A percentile compares a stretch with the other conserved stretches of the same genome.
These are phyloP conservation scores for Barnettozyma pratensis DNA, from an alignment of 805 yeast species.

Conservation along the genomic window DNA sequence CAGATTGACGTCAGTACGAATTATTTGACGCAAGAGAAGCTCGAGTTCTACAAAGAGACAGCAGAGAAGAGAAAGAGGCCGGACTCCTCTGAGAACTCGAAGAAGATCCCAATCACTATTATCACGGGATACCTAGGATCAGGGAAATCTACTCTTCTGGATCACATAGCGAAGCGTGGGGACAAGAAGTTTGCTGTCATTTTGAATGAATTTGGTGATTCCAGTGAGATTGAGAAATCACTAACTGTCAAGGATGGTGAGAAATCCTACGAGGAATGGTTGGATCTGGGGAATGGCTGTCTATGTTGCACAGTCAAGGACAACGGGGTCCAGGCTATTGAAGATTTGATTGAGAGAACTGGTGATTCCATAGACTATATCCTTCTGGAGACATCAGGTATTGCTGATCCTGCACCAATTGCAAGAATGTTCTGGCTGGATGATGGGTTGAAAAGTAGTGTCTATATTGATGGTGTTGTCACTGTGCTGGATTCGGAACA, in stretches of 20 bases:
- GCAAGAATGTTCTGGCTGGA: slow-evolving; percentile 98
- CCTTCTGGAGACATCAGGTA: slow-evolving; percentile 89
- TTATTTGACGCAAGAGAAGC: slow-evolving; percentile 12
- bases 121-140: slow-evolving; percentile 94
- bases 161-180: slow-evolving; percentile 65
- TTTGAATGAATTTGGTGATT: slow-evolving; percentile 87
- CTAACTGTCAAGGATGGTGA: slow-evolving; percentile 58
- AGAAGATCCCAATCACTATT: slow-evolving; percentile 82
- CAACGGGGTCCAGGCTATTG: slow-evolving; percentile 92
- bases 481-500: slow-evolving; percentile 80
- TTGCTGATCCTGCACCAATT: slow-evolving; percentile 97
- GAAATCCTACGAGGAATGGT: slow-evolving; percentile 80
- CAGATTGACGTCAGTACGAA: slow-evolving; percentile 14
- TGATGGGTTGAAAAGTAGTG: slow-evolving; percentile 76
- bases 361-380: slow-evolving; percentile 81
- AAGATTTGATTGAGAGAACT: slow-evolving; percentile 67
- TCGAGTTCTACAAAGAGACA: slow-evolving; percentile 15
- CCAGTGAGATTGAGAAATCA: slow-evolving; percentile 83
- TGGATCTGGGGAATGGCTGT: slow-evolving; percentile 95
- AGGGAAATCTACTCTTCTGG: slow-evolving; percentile 85
- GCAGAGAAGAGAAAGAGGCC: slow-evolving; percentile 9
- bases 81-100: slow-evolving; percentile 1
- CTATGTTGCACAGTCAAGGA: slow-evolving; percentile 95
- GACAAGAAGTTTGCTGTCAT: slow-evolving; percentile 80
- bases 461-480: slow-evolving; percentile 86